Conservation (phyloP, 805 yeast species). For the Kodamaea jinghongensis region DNA sequence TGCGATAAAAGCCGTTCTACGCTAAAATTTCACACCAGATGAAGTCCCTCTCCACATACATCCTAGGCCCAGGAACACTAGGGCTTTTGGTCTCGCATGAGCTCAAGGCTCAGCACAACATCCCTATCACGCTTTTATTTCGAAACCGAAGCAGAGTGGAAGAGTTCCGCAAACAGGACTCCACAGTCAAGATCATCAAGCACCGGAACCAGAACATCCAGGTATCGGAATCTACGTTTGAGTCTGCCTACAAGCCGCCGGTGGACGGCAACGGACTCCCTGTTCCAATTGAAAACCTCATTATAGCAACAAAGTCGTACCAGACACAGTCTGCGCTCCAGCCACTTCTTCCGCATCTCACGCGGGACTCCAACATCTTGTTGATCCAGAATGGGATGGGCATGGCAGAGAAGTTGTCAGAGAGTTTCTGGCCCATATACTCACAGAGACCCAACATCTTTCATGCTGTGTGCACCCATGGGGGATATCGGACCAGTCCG, state of each 20-base stretch:
- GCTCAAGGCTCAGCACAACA: conserved; percentile 39
- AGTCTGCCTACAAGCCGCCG: conserved; percentile 25
- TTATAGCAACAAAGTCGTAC: conserved; percentile 78
- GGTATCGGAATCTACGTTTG: conserved; percentile 15
- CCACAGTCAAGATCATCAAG: conserved; percentile 30
- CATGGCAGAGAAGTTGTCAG: conserved; percentile 48
- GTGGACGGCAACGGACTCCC: conserved; percentile 8
- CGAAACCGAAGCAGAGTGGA: conserved; percentile 41
- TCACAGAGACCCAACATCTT: conserved; percentile 53
- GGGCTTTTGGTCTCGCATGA: conserved; percentile 49
- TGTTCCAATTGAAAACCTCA: conserved; percentile 48
- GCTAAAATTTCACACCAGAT: too few species aligned
- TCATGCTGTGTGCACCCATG: conserved; percentile 83
- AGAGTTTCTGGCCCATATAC: conserved; percentile 50
- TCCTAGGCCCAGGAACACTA: conserved; percentile 55
- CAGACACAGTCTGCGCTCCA: conserved; percentile 64
- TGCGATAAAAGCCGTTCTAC: too few species aligned
- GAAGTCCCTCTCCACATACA: conserved; percentile 24
- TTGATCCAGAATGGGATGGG: conserved; percentile 91
- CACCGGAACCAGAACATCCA: conserved; percentile 19
- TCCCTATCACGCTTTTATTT: conserved; percentile 31
- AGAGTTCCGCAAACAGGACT: conserved; percentile 39
- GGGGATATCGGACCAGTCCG: conserved; percentile 54
- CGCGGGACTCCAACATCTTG: conserved; percentile 52
- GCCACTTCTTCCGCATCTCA: conserved; percentile 51